Percentiles rank a stretch among this genome's conserved stretches.
phyloP scores from a whole-genome alignment of 176 grass and related monocot species.

The Rhipidocladum racemiflorum region DNA sequence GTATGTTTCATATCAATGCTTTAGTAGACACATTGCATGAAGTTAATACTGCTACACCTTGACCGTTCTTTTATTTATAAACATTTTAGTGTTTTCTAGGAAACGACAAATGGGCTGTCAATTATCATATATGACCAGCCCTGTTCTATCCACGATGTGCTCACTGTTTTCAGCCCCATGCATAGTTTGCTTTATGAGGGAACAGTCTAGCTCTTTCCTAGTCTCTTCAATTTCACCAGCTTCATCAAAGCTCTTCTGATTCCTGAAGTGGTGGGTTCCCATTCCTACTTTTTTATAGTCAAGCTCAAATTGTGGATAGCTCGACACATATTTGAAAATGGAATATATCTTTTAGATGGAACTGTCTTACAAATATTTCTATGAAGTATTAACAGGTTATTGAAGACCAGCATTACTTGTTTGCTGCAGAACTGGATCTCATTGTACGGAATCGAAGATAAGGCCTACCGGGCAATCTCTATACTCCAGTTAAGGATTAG shows the following conservation, averaged over 20 bases:
- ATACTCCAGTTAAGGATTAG: slow-evolving; percentile 15
- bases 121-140: not conserved
- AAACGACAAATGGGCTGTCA: not conserved
- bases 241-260: slow-evolving; percentile 21
- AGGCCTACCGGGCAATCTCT: slow-evolving; percentile 10
- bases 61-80: not conserved
- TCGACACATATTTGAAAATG: not conserved
- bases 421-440: slow-evolving; percentile 24
- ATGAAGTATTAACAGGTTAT: slow-evolving; percentile 13
- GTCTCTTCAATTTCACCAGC: not conserved
- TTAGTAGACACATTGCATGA: not conserved
- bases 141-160: slow-evolving; percentile 16
- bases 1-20: slow-evolving; percentile 9
- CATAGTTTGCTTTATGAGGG: slow-evolving; percentile 18
- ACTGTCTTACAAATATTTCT: slow-evolving; percentile 3
- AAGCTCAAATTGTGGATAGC: slow-evolving; percentile 12
- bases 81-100: not conserved
- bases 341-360: slow-evolving; percentile 3
- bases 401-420: not conserved
- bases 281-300: slow-evolving; percentile 8
- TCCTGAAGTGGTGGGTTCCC: slow-evolving; percentile 26
- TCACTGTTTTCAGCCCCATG: slow-evolving; percentile 21
- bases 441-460: slow-evolving; percentile 24
- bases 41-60: slow-evolving; percentile 13
- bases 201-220: slow-evolving; percentile 23